A percentile compares a stretch with the other conserved stretches of the same genome.
These are phyloP conservation scores for Smittium mucronatum DNA, from an alignment of 371 early-diverging fungal species.

Conservation along the genomic window DNA sequence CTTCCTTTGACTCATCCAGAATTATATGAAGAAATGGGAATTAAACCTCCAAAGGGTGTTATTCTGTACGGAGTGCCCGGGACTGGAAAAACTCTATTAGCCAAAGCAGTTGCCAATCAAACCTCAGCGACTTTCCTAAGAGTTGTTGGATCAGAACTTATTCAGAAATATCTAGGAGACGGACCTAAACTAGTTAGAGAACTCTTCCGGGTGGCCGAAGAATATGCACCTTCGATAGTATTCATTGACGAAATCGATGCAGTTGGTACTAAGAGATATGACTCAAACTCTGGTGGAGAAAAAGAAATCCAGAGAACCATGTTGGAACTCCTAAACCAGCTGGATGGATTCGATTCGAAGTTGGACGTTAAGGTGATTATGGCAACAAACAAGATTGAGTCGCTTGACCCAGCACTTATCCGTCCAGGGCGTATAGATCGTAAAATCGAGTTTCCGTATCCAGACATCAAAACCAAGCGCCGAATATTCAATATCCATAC, in stretches of 20 bases:
- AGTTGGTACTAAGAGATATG: constrained; percentile 96
- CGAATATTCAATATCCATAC: constrained; percentile 99
- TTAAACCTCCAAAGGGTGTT: constrained; percentile 99
- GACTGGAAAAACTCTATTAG: constrained; percentile 98
- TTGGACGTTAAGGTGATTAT: constrained; percentile 99
- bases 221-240: constrained; percentile 98
- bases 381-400: constrained; percentile 99
- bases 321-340: constrained; percentile 98
- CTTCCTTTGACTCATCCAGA: constrained; percentile 99
- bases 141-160: constrained; percentile 99
- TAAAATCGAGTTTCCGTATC: constrained; percentile 99
- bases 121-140: constrained; percentile 99
- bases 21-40: constrained; percentile 99
- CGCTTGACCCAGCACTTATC: constrained; percentile 98
- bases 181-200: constrained; percentile 99
- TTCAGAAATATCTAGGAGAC: constrained; percentile 99
- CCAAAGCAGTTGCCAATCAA: constrained; percentile 99
- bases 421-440: constrained; percentile 99
- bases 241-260: constrained; percentile 99
- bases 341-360: constrained; percentile 99
- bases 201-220: constrained; percentile 97
- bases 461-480: constrained; percentile 97
- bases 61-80: constrained; percentile 99
- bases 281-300: constrained; percentile 95
- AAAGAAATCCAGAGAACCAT: constrained; percentile 99